Base-by-base conservation (phyloP, 2,329 filamentous ascomycete genomes). In the Cucurbitaria berberidis region DNA sequence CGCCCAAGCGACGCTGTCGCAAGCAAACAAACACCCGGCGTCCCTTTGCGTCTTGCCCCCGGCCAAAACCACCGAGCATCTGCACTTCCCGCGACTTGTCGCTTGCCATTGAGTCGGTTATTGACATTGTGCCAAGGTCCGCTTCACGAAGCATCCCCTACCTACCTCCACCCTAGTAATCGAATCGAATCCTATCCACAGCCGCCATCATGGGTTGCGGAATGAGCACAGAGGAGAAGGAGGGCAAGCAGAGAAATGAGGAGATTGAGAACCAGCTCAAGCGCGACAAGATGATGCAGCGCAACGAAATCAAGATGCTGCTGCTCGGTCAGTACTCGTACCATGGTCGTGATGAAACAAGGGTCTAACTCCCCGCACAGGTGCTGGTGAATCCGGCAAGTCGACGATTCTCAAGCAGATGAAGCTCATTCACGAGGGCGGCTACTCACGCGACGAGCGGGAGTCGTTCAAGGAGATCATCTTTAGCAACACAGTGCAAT, bases 291-390 rank as follows among this genome's bases (percentile, higher is more conserved):
- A 90, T 98, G 90, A 89, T 96, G 84, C 93, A 97, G 82, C 89
- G 93, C 72, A 99, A 99, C 70, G 95, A 99, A 81, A 99, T 99
- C 83, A 99, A 99, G 86, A 98, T 99, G 95, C 84, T 99, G 70
- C 86, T 99, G 72, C 88, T 99, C 72, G 95, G 95, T 97, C 86
- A 75, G 88, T 83, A 55, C 63, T 47, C 48, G 42, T 15, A 26
- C 27, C 30, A 27, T 45, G 42, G 47, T n/a, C 22, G 49, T 57
- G 59, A 34, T 34, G 30, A 15, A 4, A 34, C 15, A 34, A n/a
- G 7, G 30, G 18, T 55, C 72, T 77, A 68, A 76, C 60, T 38
- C 27, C 7, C 45, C 53, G 57, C 70, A n/a, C n/a, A 96, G 91
- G 91, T 84, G 95, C 95, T 80, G 93, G 95, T 89, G 95, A 99